Percentiles rank a stretch among this genome's conserved stretches.
phyloP scores from a whole-genome alignment of 2,329 filamentous ascomycete species.

The Cladophialophora yegresii region DNA sequence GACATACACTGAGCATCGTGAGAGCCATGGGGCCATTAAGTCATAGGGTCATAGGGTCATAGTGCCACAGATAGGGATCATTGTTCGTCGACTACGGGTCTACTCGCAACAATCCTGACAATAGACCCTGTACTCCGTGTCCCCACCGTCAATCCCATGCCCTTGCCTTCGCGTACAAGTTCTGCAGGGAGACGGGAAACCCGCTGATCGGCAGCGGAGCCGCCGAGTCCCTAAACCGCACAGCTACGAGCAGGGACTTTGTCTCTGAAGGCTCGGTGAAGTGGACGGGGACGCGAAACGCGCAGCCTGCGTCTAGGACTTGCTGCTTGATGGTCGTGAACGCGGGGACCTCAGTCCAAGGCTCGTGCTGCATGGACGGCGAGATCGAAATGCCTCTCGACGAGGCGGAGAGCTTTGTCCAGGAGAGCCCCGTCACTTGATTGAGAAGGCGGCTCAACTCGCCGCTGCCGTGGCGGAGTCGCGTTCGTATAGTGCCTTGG shows the following conservation, averaged over 20 bases:
- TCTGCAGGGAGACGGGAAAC: conserved; percentile 3
- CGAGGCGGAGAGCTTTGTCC: conserved; percentile 5
- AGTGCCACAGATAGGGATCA: too few species aligned
- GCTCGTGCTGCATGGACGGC: conserved; percentile 5
- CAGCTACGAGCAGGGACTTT: conserved; percentile 8
- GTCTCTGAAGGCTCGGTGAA: conserved; percentile 7
- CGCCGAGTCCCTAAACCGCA: conserved; percentile 2
- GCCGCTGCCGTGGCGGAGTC: conserved; percentile 11
- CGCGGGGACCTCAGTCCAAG: conserved; percentile 4
- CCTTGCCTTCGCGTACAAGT: conserved; percentile 1
- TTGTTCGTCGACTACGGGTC: too few species aligned
- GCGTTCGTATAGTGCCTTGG: conserved; percentile 10
- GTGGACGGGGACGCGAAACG: conserved; percentile 13
- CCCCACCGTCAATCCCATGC: conserved; percentile 3
- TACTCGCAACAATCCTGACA: too few species aligned
- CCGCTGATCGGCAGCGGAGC: conserved; percentile 13
- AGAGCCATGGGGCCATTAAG: too few species aligned
- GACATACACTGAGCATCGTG: too few species aligned
- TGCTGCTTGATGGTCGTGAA: conserved; percentile 1
- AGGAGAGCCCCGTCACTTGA: conserved; percentile 4
- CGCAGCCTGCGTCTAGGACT: not conserved
- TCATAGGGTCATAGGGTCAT: too few species aligned
- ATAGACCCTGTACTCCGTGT: too few species aligned
- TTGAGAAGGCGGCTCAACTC: conserved; percentile 5
- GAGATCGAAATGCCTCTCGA: not conserved